Evolutionary conservation across 257 asterid genomes (phyloP).

Genomic region (Solanum rostratum): DNA sequence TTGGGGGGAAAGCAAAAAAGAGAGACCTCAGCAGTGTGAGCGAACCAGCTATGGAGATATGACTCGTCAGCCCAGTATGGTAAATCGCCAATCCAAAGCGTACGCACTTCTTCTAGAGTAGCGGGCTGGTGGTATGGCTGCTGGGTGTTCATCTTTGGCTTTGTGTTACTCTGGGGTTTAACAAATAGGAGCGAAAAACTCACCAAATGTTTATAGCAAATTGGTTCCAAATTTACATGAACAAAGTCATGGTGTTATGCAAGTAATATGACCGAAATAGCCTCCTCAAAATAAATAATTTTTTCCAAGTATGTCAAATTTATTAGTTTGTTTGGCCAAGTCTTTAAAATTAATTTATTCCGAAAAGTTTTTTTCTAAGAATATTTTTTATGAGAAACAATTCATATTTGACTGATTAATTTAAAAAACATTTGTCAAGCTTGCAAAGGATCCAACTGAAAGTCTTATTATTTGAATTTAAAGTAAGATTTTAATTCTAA

Average conservation of each 20-base stretch:
- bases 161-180: not conserved
- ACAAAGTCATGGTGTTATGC: not conserved
- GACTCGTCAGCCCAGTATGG: slow-evolving; percentile 98
- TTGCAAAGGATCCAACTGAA: not conserved
- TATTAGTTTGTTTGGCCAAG: no score
- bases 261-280: not conserved
- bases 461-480: no score
- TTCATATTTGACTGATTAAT: no score
- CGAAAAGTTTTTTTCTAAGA: not conserved
- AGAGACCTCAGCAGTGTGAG: slow-evolving; percentile 70
- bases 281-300: not conserved
- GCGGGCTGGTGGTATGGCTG: slow-evolving; percentile 93
- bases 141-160: slow-evolving; percentile 6
- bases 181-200: not conserved
- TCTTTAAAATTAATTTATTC: not conserved
- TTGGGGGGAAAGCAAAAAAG: not conserved
- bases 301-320: no score
- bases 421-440: no score
- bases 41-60: slow-evolving; percentile 85
- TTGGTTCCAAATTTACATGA: no score
- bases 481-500: not conserved
- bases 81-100: slow-evolving; percentile 99
- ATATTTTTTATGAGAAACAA: no score
- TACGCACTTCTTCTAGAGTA: slow-evolving; percentile 89
- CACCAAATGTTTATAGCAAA: not conserved